Evolutionary conservation across 805 yeast species (phyloP).

Genomic region (Suhomyces xylopsoci): DNA sequence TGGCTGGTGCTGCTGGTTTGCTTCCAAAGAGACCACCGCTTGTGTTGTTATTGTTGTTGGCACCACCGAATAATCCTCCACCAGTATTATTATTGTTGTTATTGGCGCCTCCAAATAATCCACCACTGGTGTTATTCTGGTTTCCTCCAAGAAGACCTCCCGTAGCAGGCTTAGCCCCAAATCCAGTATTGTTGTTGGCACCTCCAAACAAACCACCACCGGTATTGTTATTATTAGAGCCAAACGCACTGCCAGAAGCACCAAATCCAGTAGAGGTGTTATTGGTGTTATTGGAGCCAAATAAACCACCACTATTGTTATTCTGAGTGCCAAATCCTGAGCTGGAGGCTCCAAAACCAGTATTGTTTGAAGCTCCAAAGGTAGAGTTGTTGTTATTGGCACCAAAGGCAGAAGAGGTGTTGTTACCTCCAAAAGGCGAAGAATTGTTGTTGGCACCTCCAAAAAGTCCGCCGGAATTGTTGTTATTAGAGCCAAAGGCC

Average conservation of each 20-base stretch:
- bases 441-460: conserved; percentile 25
- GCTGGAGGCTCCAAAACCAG: conserved; percentile 18
- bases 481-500: conserved; percentile 11
- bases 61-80: conserved; percentile 16
- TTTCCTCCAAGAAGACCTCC: conserved; percentile 19
- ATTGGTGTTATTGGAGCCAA: conserved; percentile 14
- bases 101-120: conserved; percentile 13
- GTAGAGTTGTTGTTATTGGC: conserved; percentile 8
- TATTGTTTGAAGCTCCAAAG: conserved; percentile 14
- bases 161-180: conserved; percentile 7
- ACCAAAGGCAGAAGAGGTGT: conserved; percentile 14
- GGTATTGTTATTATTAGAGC: conserved; percentile 6
- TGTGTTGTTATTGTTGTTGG: conserved; percentile 5
- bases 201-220: conserved; percentile 28
- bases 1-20: conserved; percentile 12
- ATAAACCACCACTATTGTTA: conserved; percentile 8
- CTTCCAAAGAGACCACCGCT: conserved; percentile 22
- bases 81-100: conserved; percentile 7
- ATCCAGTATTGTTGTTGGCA: conserved; percentile 4
- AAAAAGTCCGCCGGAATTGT: conserved; percentile 32
- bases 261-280: conserved; percentile 2
- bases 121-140: conserved; percentile 17
- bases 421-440: conserved; percentile 16
- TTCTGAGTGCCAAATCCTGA: conserved; percentile 13
- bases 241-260: conserved; percentile 11